Evolutionary conservation across 2,329 filamentous ascomycete genomes (phyloP).

Genomic region (Aspergillus uvarum): DNA sequence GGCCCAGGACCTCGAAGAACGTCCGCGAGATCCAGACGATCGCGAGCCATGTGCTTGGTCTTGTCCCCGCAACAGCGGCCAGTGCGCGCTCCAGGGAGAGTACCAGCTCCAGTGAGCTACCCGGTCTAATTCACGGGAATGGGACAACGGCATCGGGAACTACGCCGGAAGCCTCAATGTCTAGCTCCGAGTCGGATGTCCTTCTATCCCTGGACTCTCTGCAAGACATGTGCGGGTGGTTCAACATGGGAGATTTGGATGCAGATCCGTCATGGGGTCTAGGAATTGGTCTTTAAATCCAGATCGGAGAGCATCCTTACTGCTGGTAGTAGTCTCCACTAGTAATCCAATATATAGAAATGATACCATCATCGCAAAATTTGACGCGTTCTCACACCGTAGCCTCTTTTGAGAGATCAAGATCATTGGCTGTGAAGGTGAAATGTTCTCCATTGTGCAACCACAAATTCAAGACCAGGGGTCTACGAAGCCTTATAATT

Average conservation of each 20-base stretch:
- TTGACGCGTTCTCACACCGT: too few relatives aligned
- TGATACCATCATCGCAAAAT: too few relatives aligned
- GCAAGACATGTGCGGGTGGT: neutral
- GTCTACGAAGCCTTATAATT: too few relatives aligned
- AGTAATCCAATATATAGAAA: too few relatives aligned
- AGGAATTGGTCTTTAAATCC: neutral
- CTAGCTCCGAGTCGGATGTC: neutral
- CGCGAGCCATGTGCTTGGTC: constrained; percentile 32
- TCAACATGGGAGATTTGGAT: neutral
- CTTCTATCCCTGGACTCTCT: neutral
- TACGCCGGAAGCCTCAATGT: neutral
- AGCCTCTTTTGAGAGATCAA: too few relatives aligned
- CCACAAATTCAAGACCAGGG: too few relatives aligned
- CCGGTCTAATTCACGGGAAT: neutral
- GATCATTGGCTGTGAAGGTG: too few relatives aligned
- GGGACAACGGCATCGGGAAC: neutral
- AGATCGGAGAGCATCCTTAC: neutral
- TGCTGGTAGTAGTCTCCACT: too few relatives aligned
- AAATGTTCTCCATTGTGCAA: too few relatives aligned
- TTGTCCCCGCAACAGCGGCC: neutral
- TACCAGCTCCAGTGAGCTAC: neutral
- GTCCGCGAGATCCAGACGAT: constrained; percentile 44
- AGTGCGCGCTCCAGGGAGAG: neutral
- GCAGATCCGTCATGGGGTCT: neutral
- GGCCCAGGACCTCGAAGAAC: constrained; percentile 40